A percentile compares a stretch with the other conserved stretches of the same genome.
Evolutionary conservation across 2,329 filamentous ascomycete species (phyloP).

Genomic region (Botrytis sinoallii): DNA sequence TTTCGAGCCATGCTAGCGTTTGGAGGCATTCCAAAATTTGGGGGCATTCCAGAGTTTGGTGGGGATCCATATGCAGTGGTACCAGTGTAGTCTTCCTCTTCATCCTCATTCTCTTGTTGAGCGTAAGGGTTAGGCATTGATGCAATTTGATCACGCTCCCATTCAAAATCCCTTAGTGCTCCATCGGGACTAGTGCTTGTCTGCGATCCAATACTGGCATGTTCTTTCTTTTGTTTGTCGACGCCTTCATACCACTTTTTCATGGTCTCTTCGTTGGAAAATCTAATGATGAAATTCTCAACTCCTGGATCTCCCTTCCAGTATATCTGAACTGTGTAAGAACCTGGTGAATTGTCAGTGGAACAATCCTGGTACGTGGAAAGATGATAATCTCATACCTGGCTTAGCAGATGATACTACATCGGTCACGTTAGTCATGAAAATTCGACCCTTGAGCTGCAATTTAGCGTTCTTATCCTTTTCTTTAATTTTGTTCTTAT

Average conservation of each 20-base stretch:
- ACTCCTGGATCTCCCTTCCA: slow-evolving; percentile 97
- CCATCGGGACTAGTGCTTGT: slow-evolving; percentile 44
- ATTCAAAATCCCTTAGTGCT: slow-evolving; percentile 67
- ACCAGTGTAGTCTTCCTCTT: slow-evolving; percentile 50
- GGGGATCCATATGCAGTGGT: slow-evolving; percentile 36
- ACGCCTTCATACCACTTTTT: slow-evolving; percentile 86
- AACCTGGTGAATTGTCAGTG: slow-evolving; percentile 55
- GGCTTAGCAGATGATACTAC: slow-evolving; percentile 84
- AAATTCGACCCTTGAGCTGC: slow-evolving; percentile 94
- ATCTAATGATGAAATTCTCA: slow-evolving; percentile 94
- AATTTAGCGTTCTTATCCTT: slow-evolving; percentile 68
- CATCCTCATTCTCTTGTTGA: slow-evolving; percentile 60
- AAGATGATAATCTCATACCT: slow-evolving; percentile 53
- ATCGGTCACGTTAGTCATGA: slow-evolving; percentile 98
- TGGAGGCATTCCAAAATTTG: slow-evolving; percentile 26
- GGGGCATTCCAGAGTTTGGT: slow-evolving; percentile 38
- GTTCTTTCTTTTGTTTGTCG: slow-evolving; percentile 69
- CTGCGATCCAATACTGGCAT: slow-evolving; percentile 49
- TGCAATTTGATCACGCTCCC: slow-evolving; percentile 65
- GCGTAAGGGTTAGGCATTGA: slow-evolving; percentile 80
- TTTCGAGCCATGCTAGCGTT: slow-evolving; percentile 61
- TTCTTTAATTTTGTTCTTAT: slow-evolving; percentile 72
- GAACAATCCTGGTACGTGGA: not conserved
- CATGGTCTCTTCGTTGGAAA: slow-evolving; percentile 86
- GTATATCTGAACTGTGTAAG: slow-evolving; percentile 94